Conservation (phyloP, 305 asterid species). For the Fraxinus floribunda region DNA sequence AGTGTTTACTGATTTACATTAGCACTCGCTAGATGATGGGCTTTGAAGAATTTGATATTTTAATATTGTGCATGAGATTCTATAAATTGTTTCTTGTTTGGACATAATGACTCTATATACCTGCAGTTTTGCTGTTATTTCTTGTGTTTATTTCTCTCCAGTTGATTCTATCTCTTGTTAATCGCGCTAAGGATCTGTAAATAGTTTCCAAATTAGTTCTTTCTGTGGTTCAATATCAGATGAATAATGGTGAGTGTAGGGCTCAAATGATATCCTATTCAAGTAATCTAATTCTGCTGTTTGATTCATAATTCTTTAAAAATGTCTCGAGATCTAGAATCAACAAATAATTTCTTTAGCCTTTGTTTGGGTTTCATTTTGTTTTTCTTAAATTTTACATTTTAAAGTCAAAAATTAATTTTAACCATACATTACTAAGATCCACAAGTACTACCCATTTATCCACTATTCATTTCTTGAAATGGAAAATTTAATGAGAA, state of each 20-base stretch:
- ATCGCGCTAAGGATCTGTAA: background rate
- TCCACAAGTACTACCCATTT: background rate
- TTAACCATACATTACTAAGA: background rate
- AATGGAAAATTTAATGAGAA: background rate
- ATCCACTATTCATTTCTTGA: background rate
- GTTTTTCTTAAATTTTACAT: background rate
- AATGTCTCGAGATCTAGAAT: background rate
- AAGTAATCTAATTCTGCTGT: background rate
- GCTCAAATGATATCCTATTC: constrained; percentile 1
- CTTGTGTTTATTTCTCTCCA: background rate
- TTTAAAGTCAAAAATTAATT: too few relatives aligned
- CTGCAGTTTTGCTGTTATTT: background rate
- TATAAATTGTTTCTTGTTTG: background rate
- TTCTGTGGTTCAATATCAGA: background rate
- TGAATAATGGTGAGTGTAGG: background rate
- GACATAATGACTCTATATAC: background rate
- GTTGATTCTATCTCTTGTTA: background rate
- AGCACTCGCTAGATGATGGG: background rate
- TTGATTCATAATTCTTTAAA: background rate
- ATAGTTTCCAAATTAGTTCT: background rate
- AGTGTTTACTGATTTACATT: background rate
- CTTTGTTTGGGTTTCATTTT: background rate
- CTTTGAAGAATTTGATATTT: background rate
- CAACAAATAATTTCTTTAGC: background rate
- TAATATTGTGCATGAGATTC: background rate